Evolutionary conservation across 139 green algal species (phyloP).

Genomic region (Chlamydomonas incerta): DNA sequence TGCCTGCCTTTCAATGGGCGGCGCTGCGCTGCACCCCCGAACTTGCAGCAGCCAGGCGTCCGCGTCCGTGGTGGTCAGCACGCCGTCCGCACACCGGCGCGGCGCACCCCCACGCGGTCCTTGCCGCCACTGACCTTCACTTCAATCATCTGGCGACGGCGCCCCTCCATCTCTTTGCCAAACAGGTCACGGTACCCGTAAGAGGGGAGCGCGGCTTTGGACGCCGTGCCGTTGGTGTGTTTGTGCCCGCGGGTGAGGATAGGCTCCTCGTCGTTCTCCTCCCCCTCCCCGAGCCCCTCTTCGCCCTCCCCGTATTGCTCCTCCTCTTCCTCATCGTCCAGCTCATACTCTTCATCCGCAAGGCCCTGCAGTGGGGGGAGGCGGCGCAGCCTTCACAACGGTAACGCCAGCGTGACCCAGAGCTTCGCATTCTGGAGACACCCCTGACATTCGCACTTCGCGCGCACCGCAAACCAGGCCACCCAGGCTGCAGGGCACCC

Average conservation of each 20-base stretch:
- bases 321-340: constrained; percentile 38
- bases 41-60: no score
- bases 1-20: no score
- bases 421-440: no score
- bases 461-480: no score
- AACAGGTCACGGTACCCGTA: constrained; percentile 44
- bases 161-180: constrained; percentile 37
- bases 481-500: no score
- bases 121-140: constrained; percentile 36
- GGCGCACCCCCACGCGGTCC: no score
- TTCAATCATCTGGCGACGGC: constrained; percentile 25
- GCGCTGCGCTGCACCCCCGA: no score
- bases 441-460: no score
- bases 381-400: background rate
- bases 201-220: background rate
- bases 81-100: no score
- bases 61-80: no score
- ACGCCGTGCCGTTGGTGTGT: constrained; percentile 9
- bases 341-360: constrained; percentile 46
- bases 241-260: background rate
- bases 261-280: constrained; percentile 33
- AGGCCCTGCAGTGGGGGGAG: constrained; percentile 20
- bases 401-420: background rate
- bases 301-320: constrained; percentile 28
- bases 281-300: background rate